Evolutionary conservation across 768 basidiomycete genomes (phyloP).

Genomic region (Terana coerulea): DNA sequence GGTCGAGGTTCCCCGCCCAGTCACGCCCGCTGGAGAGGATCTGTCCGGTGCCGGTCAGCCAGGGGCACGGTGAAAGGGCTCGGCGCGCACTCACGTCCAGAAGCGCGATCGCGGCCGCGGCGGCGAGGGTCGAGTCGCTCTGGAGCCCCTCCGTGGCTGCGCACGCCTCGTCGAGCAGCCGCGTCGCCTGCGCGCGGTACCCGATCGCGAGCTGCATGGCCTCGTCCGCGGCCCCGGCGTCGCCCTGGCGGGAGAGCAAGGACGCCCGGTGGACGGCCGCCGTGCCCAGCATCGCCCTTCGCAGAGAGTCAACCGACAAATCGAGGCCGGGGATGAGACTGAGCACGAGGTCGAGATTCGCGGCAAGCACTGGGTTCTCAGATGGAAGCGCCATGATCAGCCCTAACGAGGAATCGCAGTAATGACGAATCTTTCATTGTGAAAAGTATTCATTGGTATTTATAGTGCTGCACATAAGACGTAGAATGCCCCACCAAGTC

Average conservation of each 20-base stretch:
- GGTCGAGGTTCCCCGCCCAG: conserved; percentile 34
- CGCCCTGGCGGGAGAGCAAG: conserved; percentile 32
- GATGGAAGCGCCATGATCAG: conserved; percentile 43
- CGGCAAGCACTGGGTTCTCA: conserved; percentile 41
- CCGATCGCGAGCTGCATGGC: conserved; percentile 34
- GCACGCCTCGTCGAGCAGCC: conserved; percentile 30
- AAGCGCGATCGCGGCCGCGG: conserved; percentile 28
- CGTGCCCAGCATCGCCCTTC: conserved; percentile 35
- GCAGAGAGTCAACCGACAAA: conserved; percentile 36
- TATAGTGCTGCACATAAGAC: conserved; percentile 43
- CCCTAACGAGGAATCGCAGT: conserved; percentile 43
- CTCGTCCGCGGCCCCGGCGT: conserved; percentile 18
- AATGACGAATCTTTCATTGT: conserved; percentile 36
- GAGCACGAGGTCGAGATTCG: conserved; percentile 39
- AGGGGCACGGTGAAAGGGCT: background rate
- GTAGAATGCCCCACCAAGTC: conserved; percentile 43
- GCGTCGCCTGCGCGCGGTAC: conserved; percentile 32
- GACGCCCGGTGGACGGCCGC: conserved; percentile 42
- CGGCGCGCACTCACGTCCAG: conserved; percentile 32
- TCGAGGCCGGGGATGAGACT: conserved; percentile 35
- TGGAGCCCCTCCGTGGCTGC: conserved; percentile 26
- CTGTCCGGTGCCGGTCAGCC: conserved; percentile 21
- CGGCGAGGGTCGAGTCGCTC: conserved; percentile 27
- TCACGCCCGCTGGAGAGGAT: conserved; percentile 40
- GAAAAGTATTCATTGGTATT: conserved; percentile 51